These are phyloP conservation scores for Gaertneriomyces semiglobifer DNA, from an alignment of 192 early-diverging fungal species.

Conservation along the genomic window DNA sequence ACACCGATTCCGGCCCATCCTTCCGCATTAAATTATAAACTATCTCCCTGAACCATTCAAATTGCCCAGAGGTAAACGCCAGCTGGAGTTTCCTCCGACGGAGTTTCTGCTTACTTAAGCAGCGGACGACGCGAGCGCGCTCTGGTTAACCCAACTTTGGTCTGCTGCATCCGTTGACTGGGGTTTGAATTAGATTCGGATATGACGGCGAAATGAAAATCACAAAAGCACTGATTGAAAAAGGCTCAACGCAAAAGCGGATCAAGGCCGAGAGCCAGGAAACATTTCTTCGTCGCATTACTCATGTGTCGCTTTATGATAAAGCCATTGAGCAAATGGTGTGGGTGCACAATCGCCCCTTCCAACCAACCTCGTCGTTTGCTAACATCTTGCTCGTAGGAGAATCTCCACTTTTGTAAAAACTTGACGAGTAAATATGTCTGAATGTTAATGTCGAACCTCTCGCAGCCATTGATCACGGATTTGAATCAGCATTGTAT, in stretches of 20 bases:
- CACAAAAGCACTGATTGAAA: constrained; percentile 36
- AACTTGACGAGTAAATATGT: constrained; percentile 33
- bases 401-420: constrained; percentile 39
- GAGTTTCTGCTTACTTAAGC: no score
- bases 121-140: no score
- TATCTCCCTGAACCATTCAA: no score
- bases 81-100: no score
- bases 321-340: constrained; percentile 44
- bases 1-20: no score
- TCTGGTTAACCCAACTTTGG: no score
- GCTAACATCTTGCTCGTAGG: not conserved
- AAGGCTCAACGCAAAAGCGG: constrained; percentile 43
- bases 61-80: no score
- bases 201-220: constrained; percentile 20
- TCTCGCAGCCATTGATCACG: not conserved
- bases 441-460: not conserved
- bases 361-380: not conserved
- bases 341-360: not conserved
- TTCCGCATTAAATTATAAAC: no score
- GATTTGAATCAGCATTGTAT: constrained; percentile 40
- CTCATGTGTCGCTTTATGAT: constrained; percentile 43
- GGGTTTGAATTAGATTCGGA: not conserved
- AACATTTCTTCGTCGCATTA: constrained; percentile 42
- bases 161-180: no score
- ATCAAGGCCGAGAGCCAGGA: constrained; percentile 33